A percentile compares a stretch with the other conserved stretches of the same genome.
Evolutionary conservation across 805 yeast genomes (phyloP).

Genomic region (Yamadazyma kitorensis): DNA sequence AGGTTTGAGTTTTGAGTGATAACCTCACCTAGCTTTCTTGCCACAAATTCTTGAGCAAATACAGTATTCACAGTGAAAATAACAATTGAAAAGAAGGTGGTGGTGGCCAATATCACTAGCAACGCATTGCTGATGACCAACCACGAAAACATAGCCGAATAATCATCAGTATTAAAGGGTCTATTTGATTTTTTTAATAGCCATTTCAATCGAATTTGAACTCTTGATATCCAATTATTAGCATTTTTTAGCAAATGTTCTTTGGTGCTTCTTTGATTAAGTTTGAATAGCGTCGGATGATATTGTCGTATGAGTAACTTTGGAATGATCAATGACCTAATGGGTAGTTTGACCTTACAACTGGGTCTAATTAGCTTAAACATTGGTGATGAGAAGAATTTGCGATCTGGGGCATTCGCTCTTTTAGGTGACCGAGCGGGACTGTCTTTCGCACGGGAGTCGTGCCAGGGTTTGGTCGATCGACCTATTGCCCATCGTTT

Average conservation of each 20-base stretch:
- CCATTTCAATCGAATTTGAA: constrained; percentile 59
- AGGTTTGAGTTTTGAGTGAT: constrained; percentile 81
- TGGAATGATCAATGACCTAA: no score
- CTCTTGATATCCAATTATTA: constrained; percentile 17
- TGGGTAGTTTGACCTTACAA: no score
- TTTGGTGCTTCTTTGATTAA: constrained; percentile 6
- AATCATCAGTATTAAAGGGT: constrained; percentile 90
- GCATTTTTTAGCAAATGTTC: constrained; percentile 13
- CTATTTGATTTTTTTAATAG: constrained; percentile 67
- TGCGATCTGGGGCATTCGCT: no score
- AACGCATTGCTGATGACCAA: constrained; percentile 81
- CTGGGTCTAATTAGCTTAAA: no score
- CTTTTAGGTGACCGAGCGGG: no score
- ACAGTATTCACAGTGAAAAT: constrained; percentile 78
- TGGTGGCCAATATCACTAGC: constrained; percentile 80
- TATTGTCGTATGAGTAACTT: constrained; percentile 6
- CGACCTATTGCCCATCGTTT: no score
- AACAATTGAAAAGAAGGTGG: constrained; percentile 83
- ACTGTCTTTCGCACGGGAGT: no score
- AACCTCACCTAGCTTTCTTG: constrained; percentile 74
- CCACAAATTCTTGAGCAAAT: constrained; percentile 85
- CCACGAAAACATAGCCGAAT: constrained; percentile 90
- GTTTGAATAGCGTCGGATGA: constrained; percentile 2
- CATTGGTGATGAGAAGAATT: no score
- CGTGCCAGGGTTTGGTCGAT: no score